Evolutionary conservation across 208 protist species (phyloP).

Genomic region (Endotrypanum monterogeii): DNA sequence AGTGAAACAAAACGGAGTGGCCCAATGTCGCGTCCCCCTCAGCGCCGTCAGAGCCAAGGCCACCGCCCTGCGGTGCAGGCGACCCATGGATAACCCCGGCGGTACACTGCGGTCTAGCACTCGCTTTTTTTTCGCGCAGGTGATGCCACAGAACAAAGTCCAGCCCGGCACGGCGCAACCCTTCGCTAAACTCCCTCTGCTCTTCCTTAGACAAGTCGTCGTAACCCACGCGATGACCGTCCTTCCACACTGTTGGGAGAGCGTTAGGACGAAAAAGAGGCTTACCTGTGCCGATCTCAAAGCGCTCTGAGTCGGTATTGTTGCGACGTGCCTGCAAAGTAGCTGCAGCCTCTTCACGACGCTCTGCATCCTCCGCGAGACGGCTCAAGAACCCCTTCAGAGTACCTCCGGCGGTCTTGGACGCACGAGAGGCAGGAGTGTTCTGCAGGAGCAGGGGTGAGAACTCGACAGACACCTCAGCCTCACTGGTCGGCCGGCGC

Average conservation of each 20-base stretch:
- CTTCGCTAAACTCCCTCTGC: slow-evolving; percentile 29
- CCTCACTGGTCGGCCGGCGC: slow-evolving; percentile 1
- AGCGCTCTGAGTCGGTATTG: slow-evolving; percentile 31
- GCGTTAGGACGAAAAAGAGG: slow-evolving; percentile 68
- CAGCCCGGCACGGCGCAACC: slow-evolving; percentile 31
- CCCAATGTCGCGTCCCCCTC: not conserved
- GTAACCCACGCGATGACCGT: slow-evolving; percentile 51
- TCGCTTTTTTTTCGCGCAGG: slow-evolving; percentile 18
- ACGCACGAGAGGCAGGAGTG: not conserved
- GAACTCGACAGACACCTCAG: not conserved
- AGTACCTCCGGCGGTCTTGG: slow-evolving; percentile 8
- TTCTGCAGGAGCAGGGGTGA: not conserved
- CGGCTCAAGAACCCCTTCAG: slow-evolving; percentile 35
- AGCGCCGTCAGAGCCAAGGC: not conserved
- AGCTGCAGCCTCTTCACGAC: slow-evolving; percentile 34
- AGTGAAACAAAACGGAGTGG: not conserved
- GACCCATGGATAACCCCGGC: not conserved
- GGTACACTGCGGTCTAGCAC: slow-evolving; percentile 13
- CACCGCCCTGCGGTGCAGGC: not conserved
- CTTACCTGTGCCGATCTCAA: slow-evolving; percentile 47
- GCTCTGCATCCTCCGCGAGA: slow-evolving; percentile 43
- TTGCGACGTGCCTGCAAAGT: slow-evolving; percentile 32
- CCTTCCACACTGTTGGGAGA: slow-evolving; percentile 51
- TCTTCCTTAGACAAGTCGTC: slow-evolving; percentile 43
- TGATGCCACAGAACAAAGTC: slow-evolving; percentile 44